phyloP scores from a whole-genome alignment of 129 eudicot species.

The Tagetes erecta region DNA sequence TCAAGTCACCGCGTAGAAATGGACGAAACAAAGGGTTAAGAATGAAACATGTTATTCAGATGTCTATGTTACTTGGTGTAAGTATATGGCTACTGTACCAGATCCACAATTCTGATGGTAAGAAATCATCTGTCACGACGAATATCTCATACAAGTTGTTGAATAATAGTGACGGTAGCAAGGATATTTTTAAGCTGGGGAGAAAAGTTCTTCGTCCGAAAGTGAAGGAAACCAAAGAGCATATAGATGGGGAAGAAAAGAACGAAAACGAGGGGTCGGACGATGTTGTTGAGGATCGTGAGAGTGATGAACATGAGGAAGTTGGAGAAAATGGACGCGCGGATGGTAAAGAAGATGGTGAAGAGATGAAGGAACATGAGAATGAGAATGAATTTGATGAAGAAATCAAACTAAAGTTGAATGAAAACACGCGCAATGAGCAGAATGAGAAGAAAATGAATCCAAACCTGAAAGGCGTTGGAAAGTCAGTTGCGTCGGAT shows the following conservation, averaged over 20 bases:
- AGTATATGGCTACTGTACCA: constrained; percentile 78
- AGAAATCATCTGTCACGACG: constrained; percentile 30
- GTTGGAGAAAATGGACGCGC: constrained; percentile 30
- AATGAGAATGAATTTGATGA: background rate
- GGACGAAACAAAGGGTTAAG: constrained; percentile 63
- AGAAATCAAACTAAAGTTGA: constrained; percentile 9
- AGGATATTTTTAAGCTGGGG: constrained; percentile 47
- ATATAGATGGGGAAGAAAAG: constrained; percentile 36
- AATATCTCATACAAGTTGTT: constrained; percentile 34
- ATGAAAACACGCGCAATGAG: constrained; percentile 12
- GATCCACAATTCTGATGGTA: constrained; percentile 59
- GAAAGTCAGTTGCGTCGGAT: constrained; percentile 13
- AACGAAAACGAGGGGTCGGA: constrained; percentile 32
- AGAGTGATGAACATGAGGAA: constrained; percentile 18
- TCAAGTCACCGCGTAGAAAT: constrained; percentile 76
- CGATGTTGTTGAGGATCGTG: constrained; percentile 36
- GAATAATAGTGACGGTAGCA: constrained; percentile 35
- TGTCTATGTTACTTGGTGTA: constrained; percentile 54
- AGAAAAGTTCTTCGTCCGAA: constrained; percentile 66
- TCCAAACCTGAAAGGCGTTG: constrained; percentile 13
- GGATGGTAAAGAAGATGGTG: constrained; percentile 25
- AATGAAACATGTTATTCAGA: constrained; percentile 66
- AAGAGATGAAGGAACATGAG: constrained; percentile 23
- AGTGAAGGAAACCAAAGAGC: constrained; percentile 33
- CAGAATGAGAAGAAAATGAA: constrained; percentile 20